Conservation (phyloP, 805 yeast genomes). For the Metschnikowia kofuensis region DNA sequence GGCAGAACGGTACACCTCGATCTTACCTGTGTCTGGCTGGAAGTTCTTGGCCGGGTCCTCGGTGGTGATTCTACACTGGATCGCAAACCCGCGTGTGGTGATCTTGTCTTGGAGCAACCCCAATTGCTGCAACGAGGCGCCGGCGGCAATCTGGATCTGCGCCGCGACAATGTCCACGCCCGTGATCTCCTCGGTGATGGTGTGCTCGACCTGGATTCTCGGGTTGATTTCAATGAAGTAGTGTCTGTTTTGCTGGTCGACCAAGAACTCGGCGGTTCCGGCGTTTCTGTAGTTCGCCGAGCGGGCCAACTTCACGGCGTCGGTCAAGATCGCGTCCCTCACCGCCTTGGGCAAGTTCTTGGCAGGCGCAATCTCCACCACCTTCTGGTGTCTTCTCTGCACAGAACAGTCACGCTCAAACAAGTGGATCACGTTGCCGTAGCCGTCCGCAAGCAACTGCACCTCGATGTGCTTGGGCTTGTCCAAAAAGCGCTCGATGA, state of each 20-base stretch:
- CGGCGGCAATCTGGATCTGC: slow-evolving; percentile 98
- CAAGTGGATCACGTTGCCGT: slow-evolving; percentile 92
- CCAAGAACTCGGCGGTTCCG: slow-evolving; percentile 97
- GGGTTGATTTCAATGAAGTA: slow-evolving; percentile 98
- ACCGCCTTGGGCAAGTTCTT: slow-evolving; percentile 78
- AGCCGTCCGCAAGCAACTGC: slow-evolving; percentile 87
- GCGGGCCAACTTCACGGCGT: slow-evolving; percentile 90
- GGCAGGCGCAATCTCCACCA: slow-evolving; percentile 98
- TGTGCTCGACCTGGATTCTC: slow-evolving; percentile 96
- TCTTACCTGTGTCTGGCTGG: slow-evolving; percentile 98
- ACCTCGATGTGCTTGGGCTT: slow-evolving; percentile 98
- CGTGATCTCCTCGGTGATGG: slow-evolving; percentile 97
- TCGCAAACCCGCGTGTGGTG: slow-evolving; percentile 95
- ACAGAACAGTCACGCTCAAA: slow-evolving; percentile 99
- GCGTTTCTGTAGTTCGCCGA: slow-evolving; percentile 92
- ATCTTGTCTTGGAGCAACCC: slow-evolving; percentile 93
- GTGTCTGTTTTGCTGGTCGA: slow-evolving; percentile 90
- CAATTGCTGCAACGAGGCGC: slow-evolving; percentile 87
- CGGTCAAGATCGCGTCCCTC: slow-evolving; percentile 88
- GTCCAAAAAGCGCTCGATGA: slow-evolving; percentile 92
- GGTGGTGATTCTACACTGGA: slow-evolving; percentile 98
- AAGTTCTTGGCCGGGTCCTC: slow-evolving; percentile 96
- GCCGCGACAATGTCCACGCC: slow-evolving; percentile 98
- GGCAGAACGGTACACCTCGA: slow-evolving; percentile 95
- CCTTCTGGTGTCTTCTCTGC: slow-evolving; percentile 98